Evolutionary conservation across 768 basidiomycete genomes (phyloP).

Genomic region (Symmetrospora coprosmae): DNA sequence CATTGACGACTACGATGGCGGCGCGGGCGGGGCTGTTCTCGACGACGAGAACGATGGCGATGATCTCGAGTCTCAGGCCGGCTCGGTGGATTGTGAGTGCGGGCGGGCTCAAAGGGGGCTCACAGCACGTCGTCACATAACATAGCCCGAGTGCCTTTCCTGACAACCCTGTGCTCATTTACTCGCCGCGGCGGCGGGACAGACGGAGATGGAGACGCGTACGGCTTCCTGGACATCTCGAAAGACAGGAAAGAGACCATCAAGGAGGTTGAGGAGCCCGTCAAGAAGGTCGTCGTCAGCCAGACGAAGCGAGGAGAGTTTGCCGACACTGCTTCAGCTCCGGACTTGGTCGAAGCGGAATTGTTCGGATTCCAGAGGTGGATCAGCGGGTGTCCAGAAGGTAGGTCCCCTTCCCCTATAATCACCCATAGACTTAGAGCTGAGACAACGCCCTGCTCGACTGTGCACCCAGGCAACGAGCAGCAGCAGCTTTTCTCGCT

Average conservation of each 20-base stretch:
- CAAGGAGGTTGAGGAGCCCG: conserved; percentile 9
- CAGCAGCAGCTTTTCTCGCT: conserved; percentile 17
- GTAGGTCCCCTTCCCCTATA: too few relatives aligned
- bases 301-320: not conserved
- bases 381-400: conserved; percentile 20
- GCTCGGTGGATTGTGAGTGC: not conserved
- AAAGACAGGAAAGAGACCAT: conserved; percentile 9
- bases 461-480: conserved; percentile 11
- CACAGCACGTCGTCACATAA: not conserved
- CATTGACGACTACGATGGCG: not conserved
- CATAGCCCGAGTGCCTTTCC: not conserved
- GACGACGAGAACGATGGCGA: not conserved
- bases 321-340: not conserved
- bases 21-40: too few relatives aligned
- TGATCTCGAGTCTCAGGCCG: not conserved
- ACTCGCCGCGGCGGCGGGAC: not conserved
- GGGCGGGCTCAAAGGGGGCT: not conserved
- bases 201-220: conserved; percentile 19
- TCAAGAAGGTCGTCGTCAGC: not conserved
- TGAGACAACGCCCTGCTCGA: not conserved
- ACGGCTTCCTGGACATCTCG: conserved; percentile 12
- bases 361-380: conserved; percentile 14
- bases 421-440: too few relatives aligned
- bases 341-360: not conserved
- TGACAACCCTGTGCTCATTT: not conserved